Conservation (phyloP, 331 rosid species). For the Arachis monticola region DNA sequence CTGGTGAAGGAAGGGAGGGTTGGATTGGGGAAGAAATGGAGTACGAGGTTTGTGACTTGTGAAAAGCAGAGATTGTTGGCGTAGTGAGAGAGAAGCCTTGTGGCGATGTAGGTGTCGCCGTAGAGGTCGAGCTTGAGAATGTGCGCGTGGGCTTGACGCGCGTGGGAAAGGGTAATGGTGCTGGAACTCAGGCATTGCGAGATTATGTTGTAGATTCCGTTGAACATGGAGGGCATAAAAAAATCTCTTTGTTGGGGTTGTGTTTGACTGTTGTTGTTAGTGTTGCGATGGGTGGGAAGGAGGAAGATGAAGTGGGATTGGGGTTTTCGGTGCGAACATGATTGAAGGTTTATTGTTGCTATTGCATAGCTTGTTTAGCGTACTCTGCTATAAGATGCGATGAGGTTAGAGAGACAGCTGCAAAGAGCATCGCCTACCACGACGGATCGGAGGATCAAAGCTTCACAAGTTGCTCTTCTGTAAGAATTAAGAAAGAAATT, state of each 20-base stretch:
- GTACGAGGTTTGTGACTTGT: conserved; percentile 46
- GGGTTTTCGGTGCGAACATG: no score
- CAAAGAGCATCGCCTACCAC: no score
- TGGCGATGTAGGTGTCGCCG: conserved; percentile 48
- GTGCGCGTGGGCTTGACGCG: conserved; percentile 61
- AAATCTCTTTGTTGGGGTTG: background rate
- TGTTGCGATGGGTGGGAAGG: no score
- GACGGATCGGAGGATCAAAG: no score
- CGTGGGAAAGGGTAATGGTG: conserved; percentile 47
- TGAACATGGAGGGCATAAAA: conserved; percentile 36
- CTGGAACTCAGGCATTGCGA: conserved; percentile 46
- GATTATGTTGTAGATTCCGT: conserved; percentile 36
- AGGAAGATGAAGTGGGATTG: no score
- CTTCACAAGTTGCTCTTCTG: no score
- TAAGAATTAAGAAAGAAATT: no score
- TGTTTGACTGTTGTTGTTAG: background rate
- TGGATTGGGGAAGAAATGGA: conserved; percentile 56
- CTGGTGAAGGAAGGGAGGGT: conserved; percentile 68
- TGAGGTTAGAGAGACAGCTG: no score
- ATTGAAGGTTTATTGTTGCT: no score
- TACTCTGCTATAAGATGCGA: no score
- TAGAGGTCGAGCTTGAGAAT: conserved; percentile 59
- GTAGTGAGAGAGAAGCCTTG: conserved; percentile 64
- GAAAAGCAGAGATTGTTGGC: conserved; percentile 55
- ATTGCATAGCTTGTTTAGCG: background rate